These are phyloP conservation scores for Capsella rubella DNA, from an alignment of 441 rosid genomes.

Conservation along the genomic window DNA sequence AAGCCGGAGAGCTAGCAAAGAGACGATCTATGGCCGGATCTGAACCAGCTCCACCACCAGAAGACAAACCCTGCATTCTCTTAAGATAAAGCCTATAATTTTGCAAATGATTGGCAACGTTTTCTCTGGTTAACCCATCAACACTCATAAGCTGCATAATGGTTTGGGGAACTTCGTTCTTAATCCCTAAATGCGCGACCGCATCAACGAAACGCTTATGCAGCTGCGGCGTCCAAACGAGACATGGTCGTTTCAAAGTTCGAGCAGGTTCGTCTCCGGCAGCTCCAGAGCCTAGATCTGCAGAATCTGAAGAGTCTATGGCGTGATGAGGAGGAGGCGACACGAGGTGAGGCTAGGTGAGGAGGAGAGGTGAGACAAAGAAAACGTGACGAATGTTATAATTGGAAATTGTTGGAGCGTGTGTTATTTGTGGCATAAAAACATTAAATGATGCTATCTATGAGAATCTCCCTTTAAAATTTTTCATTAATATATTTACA, in stretches of 20 bases:
- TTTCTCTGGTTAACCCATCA: constrained; percentile 88
- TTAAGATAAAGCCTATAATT: constrained; percentile 85
- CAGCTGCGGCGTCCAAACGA: constrained; percentile 96
- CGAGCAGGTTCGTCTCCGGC: constrained; percentile 85
- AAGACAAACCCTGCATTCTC: constrained; percentile 91
- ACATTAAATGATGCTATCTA: too few relatives aligned
- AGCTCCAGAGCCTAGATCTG: constrained; percentile 68
- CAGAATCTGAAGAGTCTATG: constrained; percentile 49
- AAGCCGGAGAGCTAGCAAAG: constrained; percentile 90
- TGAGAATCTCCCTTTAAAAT: too few relatives aligned
- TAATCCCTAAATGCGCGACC: constrained; percentile 88
- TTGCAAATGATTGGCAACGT: constrained; percentile 93
- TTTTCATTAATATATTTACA: too few relatives aligned
- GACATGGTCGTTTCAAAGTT: constrained; percentile 85
- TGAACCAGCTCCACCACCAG: constrained; percentile 59
- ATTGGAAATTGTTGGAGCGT: too few relatives aligned
- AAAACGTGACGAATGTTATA: too few relatives aligned
- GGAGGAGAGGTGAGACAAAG: constrained; percentile 2
- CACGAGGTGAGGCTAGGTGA: constrained; percentile 38
- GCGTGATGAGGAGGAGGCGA: constrained; percentile 51
- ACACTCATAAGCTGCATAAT: constrained; percentile 98
- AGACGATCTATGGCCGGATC: constrained; percentile 91
- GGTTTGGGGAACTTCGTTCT: constrained; percentile 95
- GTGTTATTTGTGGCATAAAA: too few relatives aligned
- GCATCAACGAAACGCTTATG: constrained; percentile 94